Evolutionary conservation across 345 rosid genomes (phyloP), one percentile per base, ranked within the genome.

Genomic region (Cardamine resedifolia): DNA sequence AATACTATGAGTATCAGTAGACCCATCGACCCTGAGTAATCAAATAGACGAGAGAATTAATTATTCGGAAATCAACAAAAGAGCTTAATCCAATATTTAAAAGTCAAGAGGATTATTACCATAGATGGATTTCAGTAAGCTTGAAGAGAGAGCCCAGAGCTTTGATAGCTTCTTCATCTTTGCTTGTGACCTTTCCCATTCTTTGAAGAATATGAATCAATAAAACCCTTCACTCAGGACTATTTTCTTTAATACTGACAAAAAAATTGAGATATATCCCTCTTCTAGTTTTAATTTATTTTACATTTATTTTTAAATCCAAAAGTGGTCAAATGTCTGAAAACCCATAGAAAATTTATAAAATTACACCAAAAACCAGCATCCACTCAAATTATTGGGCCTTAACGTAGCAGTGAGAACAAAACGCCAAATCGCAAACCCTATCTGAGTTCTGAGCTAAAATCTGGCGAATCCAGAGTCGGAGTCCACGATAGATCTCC

Each of bases 51-150:
- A 50, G 45, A 66, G n/a, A n/a, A n/a, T n/a, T n/a, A n/a, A 21
- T 66, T 16, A 66, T 10, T 65, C 21, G 53, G 11, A 19, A 39
- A 21, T 21, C 36, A 68, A 53, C 7, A 4, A 55, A 28, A 56
- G 19, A 55, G 4, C 6, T 56, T n/a, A 39, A 60, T 1, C 23
- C 6, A n/a, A 2, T 7, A 1, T 7, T 2, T 10, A 21, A n/a
- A n/a, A n/a, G n/a, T 34, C 3, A 50, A 39, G 56, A n/a, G n/a
- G 10, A 3, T 33, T 43, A 24, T 28, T 21, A 87, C 98, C 96
- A 83, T 75, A 94, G 80, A 58, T 84, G 62, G 58, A 88, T 85
- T 67, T 89, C 81, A 30, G 90, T 85, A 76, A 88, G 92, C 79
- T 86, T 88, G 79, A 89, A 83, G n/a, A n/a, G n/a, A n/a, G n/a